These are phyloP conservation scores for Haplosporangium sp. DNA, from an alignment of 371 early-diverging fungal species.

Conservation along the genomic window DNA sequence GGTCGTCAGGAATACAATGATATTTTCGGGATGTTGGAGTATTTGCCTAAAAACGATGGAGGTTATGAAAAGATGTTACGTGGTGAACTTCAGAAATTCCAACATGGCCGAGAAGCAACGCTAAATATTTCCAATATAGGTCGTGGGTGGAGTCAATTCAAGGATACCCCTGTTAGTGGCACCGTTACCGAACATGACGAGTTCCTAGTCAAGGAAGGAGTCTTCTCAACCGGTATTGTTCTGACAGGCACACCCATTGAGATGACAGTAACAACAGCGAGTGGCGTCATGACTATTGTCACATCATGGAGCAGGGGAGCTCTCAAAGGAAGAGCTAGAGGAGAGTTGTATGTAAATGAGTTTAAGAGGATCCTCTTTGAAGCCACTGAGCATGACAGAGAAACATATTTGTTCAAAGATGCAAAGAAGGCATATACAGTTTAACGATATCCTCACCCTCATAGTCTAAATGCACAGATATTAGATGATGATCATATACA, in stretches of 20 bases:
- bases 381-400: conserved; percentile 12
- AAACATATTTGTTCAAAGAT: background rate
- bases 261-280: conserved; percentile 30
- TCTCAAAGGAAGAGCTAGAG: conserved; percentile 17
- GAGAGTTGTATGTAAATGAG: conserved; percentile 16
- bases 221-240: conserved; percentile 34
- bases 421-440: background rate
- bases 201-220: conserved; percentile 22
- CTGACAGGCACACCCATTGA: conserved; percentile 31
- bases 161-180: background rate
- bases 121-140: conserved; percentile 43
- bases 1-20: conserved; percentile 31
- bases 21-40: conserved; percentile 30
- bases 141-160: conserved; percentile 15
- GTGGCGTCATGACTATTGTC: conserved; percentile 6
- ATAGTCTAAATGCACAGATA: too few relatives aligned
- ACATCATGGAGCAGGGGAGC: conserved; percentile 40
- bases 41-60: conserved; percentile 29
- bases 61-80: conserved; percentile 37
- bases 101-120: conserved; percentile 39
- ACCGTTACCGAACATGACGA: background rate
- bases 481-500: too few relatives aligned
- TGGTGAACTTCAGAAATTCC: conserved; percentile 19
- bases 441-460: too few relatives aligned
- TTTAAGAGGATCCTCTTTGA: conserved; percentile 35